Percentiles rank a stretch among this genome's conserved stretches.
Evolutionary conservation across 2,329 filamentous ascomycete genomes (phyloP).

Genomic region (Penicillium sp.): DNA sequence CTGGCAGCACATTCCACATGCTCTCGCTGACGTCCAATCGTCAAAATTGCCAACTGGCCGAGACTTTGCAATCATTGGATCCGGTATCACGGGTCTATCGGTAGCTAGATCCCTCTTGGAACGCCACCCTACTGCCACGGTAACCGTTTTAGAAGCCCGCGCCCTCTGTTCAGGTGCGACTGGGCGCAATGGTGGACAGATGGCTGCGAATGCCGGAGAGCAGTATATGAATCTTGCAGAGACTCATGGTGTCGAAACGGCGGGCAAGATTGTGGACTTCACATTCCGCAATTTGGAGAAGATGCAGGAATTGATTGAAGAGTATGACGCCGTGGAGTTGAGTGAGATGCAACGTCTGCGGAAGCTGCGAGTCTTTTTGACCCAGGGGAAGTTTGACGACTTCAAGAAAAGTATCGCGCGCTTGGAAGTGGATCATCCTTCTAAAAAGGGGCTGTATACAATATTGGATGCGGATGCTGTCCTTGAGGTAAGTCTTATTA

Average conservation of each 20-base stretch:
- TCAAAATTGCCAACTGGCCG: slow-evolving; percentile 25
- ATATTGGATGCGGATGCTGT: slow-evolving; percentile 20
- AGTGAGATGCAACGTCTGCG: slow-evolving; percentile 25
- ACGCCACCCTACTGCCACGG: slow-evolving; percentile 23
- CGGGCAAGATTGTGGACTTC: slow-evolving; percentile 40
- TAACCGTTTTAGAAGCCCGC: slow-evolving; percentile 39
- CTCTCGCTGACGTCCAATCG: slow-evolving; percentile 33
- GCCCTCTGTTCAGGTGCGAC: slow-evolving; percentile 40
- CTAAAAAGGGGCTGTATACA: slow-evolving; percentile 26
- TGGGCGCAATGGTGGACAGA: slow-evolving; percentile 40
- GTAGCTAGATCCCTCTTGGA: slow-evolving; percentile 35
- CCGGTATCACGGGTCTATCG: slow-evolving; percentile 38
- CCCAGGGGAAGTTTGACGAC: slow-evolving; percentile 18
- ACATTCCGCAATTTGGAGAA: slow-evolving; percentile 39
- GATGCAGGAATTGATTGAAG: slow-evolving; percentile 39
- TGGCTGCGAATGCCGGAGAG: slow-evolving; percentile 30
- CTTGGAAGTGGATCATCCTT: slow-evolving; percentile 25
- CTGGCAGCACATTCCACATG: slow-evolving; percentile 38
- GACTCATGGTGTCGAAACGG: slow-evolving; percentile 29
- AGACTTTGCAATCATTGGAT: slow-evolving; percentile 38
- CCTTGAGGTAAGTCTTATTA: slow-evolving; percentile 9
- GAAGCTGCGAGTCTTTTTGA: slow-evolving; percentile 30
- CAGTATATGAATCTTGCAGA: slow-evolving; percentile 25
- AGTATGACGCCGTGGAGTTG: slow-evolving; percentile 31
- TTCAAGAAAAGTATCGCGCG: slow-evolving; percentile 23